phyloP scores from a whole-genome alignment of 2,329 filamentous ascomycete genomes.

The Aspergillus ustus region DNA sequence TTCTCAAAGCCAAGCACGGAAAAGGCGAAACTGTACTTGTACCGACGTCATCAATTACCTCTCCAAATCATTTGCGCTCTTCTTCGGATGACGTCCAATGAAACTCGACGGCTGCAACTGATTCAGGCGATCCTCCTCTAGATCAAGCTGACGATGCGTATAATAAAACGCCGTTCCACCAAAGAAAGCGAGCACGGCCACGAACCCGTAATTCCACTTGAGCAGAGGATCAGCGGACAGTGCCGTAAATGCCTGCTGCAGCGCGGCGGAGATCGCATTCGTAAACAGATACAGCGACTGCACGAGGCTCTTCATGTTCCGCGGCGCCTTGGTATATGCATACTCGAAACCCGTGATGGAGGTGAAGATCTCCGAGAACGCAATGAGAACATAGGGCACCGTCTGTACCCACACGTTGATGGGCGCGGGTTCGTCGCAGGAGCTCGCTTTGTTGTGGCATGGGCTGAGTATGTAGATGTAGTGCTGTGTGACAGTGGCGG shows the following conservation, averaged over 20 bases:
- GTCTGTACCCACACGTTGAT: conserved; percentile 68
- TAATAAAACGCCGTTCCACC: conserved; percentile 71
- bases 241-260: conserved; percentile 69
- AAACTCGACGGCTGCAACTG: conserved; percentile 30
- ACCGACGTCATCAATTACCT: not conserved
- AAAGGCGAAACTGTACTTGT: not conserved
- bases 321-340: conserved; percentile 75
- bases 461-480: conserved; percentile 63
- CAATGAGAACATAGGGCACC: conserved; percentile 56
- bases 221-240: conserved; percentile 68
- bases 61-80: not conserved
- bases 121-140: conserved; percentile 71
- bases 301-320: conserved; percentile 74
- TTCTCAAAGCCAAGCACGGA: not conserved
- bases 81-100: conserved; percentile 14
- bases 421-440: conserved; percentile 54
- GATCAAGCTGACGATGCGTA: conserved; percentile 66
- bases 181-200: conserved; percentile 65
- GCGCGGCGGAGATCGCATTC: conserved; percentile 68
- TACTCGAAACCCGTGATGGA: conserved; percentile 70
- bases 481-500: conserved; percentile 54
- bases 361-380: conserved; percentile 61
- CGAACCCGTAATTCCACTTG: conserved; percentile 72
- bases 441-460: conserved; percentile 61
- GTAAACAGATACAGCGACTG: conserved; percentile 70